These are phyloP conservation scores for Salisapilia sapeloensis DNA, from an alignment of 352 stramenopile genomes.

Conservation along the genomic window DNA sequence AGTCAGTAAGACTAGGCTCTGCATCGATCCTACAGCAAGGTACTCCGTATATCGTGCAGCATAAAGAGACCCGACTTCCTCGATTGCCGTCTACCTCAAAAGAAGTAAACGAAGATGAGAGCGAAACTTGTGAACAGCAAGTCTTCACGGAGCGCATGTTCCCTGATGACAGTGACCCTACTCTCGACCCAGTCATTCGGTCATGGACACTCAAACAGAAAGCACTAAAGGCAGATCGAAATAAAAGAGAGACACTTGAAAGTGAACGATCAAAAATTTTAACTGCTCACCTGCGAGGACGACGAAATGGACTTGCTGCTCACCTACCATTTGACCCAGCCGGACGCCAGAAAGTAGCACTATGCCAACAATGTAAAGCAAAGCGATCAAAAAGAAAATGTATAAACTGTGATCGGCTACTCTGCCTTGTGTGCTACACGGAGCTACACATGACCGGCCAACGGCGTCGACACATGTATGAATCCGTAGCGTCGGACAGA, in stretches of 20 bases:
- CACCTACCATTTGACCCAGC: slow-evolving; percentile 13
- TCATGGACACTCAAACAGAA: slow-evolving; percentile 19
- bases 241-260: slow-evolving; percentile 14
- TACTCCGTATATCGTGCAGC: too few species aligned
- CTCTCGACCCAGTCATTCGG: slow-evolving; percentile 6
- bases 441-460: slow-evolving; percentile 32
- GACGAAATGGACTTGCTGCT: slow-evolving; percentile 42
- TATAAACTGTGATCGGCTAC: slow-evolving; percentile 25
- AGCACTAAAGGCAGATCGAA: slow-evolving; percentile 12
- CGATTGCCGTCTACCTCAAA: too few species aligned
- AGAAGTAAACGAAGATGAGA: too few species aligned
- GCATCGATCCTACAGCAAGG: too few species aligned
- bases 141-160: too few species aligned
- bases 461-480: slow-evolving; percentile 26
- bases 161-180: slow-evolving; percentile 2
- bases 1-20: too few species aligned
- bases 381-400: slow-evolving; percentile 27
- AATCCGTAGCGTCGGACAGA: slow-evolving; percentile 14
- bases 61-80: too few species aligned
- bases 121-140: too few species aligned
- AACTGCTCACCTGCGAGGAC: slow-evolving; percentile 10
- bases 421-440: slow-evolving; percentile 44
- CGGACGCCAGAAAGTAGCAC: slow-evolving; percentile 18
- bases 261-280: slow-evolving; percentile 20
- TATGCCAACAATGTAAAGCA: slow-evolving; percentile 30